Evolutionary conservation across 768 basidiomycete genomes (phyloP).

Genomic region (Leccinellum albellum): DNA sequence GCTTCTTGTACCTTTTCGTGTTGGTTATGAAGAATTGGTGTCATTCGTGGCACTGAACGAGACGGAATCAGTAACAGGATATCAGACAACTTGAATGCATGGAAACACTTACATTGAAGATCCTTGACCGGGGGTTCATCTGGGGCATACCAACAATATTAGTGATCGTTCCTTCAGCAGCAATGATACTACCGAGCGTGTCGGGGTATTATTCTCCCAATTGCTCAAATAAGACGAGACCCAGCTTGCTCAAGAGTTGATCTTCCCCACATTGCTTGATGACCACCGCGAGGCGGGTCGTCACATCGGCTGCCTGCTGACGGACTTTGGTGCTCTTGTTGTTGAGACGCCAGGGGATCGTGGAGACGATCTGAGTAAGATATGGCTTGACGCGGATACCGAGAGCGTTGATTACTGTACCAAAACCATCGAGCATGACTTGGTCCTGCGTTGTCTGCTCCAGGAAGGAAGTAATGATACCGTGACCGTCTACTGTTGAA

Average conservation of each 20-base stretch:
- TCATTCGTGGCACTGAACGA: slow-evolving; percentile 93
- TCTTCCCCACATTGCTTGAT: slow-evolving; percentile 99
- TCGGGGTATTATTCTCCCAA: slow-evolving; percentile 99
- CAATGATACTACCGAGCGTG: slow-evolving; percentile 98
- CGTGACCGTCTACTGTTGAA: too few species aligned
- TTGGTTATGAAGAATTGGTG: slow-evolving; percentile 97
- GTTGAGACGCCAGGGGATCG: slow-evolving; percentile 97
- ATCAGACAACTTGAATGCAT: not conserved
- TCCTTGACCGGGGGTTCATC: slow-evolving; percentile 99
- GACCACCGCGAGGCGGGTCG: slow-evolving; percentile 90
- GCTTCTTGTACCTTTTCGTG: slow-evolving; percentile 99
- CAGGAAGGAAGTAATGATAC: slow-evolving; percentile 99
- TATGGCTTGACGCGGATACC: slow-evolving; percentile 97
- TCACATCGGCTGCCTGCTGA: slow-evolving; percentile 99
- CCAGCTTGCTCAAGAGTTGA: slow-evolving; percentile 90
- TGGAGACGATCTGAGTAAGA: slow-evolving; percentile 97
- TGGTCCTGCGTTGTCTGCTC: slow-evolving; percentile 99
- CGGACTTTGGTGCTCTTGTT: slow-evolving; percentile 99
- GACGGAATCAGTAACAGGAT: not conserved
- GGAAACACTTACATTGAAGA: slow-evolving; percentile 71
- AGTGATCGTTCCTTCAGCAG: slow-evolving; percentile 96
- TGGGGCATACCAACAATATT: slow-evolving; percentile 99
- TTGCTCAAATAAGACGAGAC: slow-evolving; percentile 95
- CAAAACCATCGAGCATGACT: slow-evolving; percentile 98
- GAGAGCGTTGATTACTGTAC: slow-evolving; percentile 94